Base-by-base conservation (phyloP, 2,329 filamentous ascomycete species). In the Aspergillus persii region DNA sequence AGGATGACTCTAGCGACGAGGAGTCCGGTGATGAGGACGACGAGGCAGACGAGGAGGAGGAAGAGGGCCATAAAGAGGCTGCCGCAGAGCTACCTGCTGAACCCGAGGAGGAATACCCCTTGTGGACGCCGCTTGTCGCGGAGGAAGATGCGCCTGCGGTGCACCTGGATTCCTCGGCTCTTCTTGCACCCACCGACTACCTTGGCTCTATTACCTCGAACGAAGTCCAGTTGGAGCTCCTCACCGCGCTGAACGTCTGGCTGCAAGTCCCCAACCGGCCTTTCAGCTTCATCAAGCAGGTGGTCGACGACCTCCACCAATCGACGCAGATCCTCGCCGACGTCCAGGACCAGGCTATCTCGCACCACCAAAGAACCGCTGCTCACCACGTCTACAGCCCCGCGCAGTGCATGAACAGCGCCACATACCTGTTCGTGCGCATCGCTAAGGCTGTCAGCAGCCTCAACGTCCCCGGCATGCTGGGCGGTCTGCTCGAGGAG, bases 381-480 rank as follows among this genome's bases (percentile, higher is more conserved):
- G 64, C 73, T 1, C 77, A 79, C 56, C 61, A 59, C 1, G 66
- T 79, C 4, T 80, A 73, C 57, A 77, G 77, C 0, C 31, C 46
- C 4, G 64, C 67, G 0, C 76, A 78, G 54, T 69, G 75, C 2
- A 73, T 79, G 54, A 78, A 79, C 59, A 66, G 67, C 3, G 71
- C 76, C 2, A 71, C 64, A 4, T 77, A 70, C 60, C 58, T 65
- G 41, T 67, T 71, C 44, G 60, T 72, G 0, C 46, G 63, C n/a
- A 70, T 71, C 0, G 60, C 71, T 2, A 47, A 58, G 1, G 57
- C 66, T 4, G 59, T 67, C 7, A 56, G 50, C 18, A 62, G 55
- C 6, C 60, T 71, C 0, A 49, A 41, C 3, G 63, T 62, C 52
- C 54, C 57, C 5, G 53, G 56, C 8, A 63, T 67, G 27, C 47